Evolutionary conservation across 1,139 yeast genomes (phyloP), one percentile per base, ranked within the genome.

Genomic region (Suhomyces anneliseae): DNA sequence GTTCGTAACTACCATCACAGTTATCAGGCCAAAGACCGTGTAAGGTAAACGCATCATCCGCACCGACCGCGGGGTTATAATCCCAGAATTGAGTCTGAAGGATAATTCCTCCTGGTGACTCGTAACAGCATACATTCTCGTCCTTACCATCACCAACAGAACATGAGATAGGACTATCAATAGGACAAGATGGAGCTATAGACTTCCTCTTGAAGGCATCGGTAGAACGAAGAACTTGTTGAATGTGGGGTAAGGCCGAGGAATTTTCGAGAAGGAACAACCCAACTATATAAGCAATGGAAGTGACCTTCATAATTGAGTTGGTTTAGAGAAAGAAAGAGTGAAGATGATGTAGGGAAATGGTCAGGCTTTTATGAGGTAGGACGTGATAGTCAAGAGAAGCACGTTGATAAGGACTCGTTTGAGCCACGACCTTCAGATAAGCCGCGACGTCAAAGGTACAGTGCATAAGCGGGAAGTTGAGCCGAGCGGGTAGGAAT

Each of bases 81-180:
- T 90, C 96, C 98, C 98, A 93, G 66, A 92, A 90, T 64, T 93
- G 98, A 0, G 98, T 89, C 59, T 85, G 88, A 42, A 92, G 67
- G 37, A 92, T 72, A 12, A 90, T 77, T 1, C 98, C 97, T 33
- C 95, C 93, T 3, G 96, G 95, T 42, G 83, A 78, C 61, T 92
- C 97, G 64, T 84, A 89, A 64, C 98, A 93, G 61, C 99, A 93
- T 1, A 83, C 64, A 58, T 86, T 78, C 1, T 56, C 66, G 12
- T 76, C 70, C 1, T 69, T 68, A 5, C 70, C 62, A 12, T 65
- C 55, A 39, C 64, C 60, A 15, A 77, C 65, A 59, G 96, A 87
- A 42, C 65, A 61, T 12, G 62, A 54, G n/a, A 90, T 78, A 4
- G 36, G 31, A 2, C 78, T 56, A 55, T 84, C 81, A 0, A 73